Conservation (phyloP, 352 stramenopile species). For the Phytophthora macrochlamydospora region DNA sequence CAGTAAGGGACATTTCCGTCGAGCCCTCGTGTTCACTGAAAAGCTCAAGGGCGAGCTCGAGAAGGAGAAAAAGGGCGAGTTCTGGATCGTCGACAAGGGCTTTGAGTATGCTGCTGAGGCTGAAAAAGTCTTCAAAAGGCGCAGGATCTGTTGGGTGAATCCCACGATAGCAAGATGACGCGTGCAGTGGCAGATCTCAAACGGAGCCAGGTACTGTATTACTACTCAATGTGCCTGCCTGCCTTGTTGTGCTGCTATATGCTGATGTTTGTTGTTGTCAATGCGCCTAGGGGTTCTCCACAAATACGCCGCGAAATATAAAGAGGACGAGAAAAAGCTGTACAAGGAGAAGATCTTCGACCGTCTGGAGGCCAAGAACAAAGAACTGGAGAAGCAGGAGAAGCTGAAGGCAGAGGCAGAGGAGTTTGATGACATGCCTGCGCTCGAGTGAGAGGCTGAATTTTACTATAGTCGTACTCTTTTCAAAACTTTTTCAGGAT, state of each 20-base stretch:
- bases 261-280: slow-evolving; percentile 41
- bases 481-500: no score
- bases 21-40: slow-evolving; percentile 77
- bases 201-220: slow-evolving; percentile 49
- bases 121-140: slow-evolving; percentile 77
- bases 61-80: slow-evolving; percentile 82
- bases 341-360: slow-evolving; percentile 92
- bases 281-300: neutral
- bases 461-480: neutral
- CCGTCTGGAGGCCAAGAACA: slow-evolving; percentile 84
- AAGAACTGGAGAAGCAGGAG: slow-evolving; percentile 70
- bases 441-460: slow-evolving; percentile 56
- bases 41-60: slow-evolving; percentile 83
- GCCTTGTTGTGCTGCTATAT: neutral
- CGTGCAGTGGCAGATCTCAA: slow-evolving; percentile 73
- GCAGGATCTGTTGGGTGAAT: slow-evolving; percentile 41
- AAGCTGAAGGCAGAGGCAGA: slow-evolving; percentile 66
- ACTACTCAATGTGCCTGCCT: neutral
- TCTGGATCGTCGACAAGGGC: slow-evolving; percentile 89
- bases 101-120: slow-evolving; percentile 75
- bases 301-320: slow-evolving; percentile 74
- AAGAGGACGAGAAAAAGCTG: slow-evolving; percentile 87
- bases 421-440: slow-evolving; percentile 86
- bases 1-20: slow-evolving; percentile 83
- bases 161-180: slow-evolving; percentile 56